Percentiles rank a stretch among this genome's conserved stretches.
These are phyloP conservation scores for Tetrapisispora arboricola DNA, from an alignment of 805 yeast species.

Conservation along the genomic window DNA sequence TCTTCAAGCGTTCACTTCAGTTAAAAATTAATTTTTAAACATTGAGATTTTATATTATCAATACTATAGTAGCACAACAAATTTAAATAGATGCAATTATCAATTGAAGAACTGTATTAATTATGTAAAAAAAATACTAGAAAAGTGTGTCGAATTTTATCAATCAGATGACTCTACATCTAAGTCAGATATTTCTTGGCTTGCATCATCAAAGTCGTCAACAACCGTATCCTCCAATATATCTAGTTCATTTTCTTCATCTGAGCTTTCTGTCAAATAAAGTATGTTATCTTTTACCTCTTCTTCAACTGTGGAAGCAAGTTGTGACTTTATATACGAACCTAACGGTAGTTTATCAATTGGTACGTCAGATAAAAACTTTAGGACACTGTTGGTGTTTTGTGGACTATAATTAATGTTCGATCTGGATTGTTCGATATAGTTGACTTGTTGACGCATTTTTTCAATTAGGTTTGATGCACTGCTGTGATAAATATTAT, in stretches of 20 bases:
- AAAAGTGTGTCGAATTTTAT: not conserved
- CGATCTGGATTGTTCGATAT: conserved; percentile 56
- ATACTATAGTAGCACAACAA: no score
- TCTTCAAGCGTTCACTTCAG: not conserved
- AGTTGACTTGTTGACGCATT: conserved; percentile 58
- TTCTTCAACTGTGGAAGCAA: not conserved
- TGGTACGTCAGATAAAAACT: conserved; percentile 57
- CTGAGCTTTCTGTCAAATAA: not conserved
- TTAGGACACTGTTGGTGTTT: conserved; percentile 59
- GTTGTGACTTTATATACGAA: conserved; percentile 34
- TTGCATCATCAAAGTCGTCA: not conserved
- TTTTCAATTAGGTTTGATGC: conserved; percentile 65
- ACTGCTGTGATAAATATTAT: conserved; percentile 62
- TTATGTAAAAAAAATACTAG: no score
- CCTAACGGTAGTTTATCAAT: conserved; percentile 92
- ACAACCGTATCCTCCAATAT: not conserved
- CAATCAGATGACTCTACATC: not conserved
- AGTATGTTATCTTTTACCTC: not conserved
- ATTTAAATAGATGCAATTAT: not conserved
- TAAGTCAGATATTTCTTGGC: not conserved
- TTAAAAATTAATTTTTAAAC: not conserved
- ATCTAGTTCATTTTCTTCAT: not conserved
- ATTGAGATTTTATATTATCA: no score
- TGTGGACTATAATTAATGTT: conserved; percentile 78
- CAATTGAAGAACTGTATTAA: no score